phyloP scores from a whole-genome alignment of 2,329 filamentous ascomycete species.

The Pseudogymnoascus pannorum region DNA sequence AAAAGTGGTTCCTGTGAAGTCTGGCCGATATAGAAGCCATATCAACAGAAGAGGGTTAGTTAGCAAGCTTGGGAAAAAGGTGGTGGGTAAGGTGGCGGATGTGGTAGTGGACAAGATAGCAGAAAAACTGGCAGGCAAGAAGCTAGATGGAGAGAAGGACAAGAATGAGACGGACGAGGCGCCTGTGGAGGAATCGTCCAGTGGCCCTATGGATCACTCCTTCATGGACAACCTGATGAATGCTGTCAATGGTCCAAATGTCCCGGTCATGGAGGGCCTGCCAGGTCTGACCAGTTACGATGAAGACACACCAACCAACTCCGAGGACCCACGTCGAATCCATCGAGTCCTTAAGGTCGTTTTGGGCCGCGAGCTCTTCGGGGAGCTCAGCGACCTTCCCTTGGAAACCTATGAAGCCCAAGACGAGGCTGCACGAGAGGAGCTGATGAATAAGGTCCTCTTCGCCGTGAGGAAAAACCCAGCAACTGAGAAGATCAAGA shows the following conservation, averaged over 20 bases:
- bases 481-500: neutral
- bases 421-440: neutral
- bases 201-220: neutral
- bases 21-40: neutral
- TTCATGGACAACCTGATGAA: constrained; percentile 2
- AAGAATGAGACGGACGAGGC: neutral
- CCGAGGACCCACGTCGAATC: neutral
- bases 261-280: neutral
- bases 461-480: neutral
- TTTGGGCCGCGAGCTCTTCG: neutral
- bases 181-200: neutral
- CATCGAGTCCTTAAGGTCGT: neutral
- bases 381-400: neutral
- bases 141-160: neutral
- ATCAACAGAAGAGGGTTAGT: neutral
- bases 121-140: neutral
- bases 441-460: neutral
- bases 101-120: neutral
- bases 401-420: neutral
- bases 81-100: neutral
- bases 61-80: neutral
- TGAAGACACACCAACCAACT: neutral
- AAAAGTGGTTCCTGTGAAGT: neutral
- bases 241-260: neutral
- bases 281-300: neutral